Evolutionary conservation across 73 alveolate species (phyloP).

Genomic region (Tetrahymena malaccensis): DNA sequence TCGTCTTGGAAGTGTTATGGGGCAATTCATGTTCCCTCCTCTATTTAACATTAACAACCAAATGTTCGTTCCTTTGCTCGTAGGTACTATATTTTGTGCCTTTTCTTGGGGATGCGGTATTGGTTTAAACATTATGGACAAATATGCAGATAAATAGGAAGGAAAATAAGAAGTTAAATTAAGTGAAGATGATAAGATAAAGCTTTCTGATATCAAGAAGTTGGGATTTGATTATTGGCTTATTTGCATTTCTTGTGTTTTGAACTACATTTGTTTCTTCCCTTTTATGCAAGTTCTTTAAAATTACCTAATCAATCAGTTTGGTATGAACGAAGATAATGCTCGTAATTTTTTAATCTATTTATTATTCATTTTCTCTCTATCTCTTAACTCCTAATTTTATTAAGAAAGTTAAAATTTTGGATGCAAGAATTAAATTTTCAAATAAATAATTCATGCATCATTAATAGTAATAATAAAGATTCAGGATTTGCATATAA

Average conservation of each 20-base stretch:
- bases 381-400: conserved; percentile 11
- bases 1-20: conserved; percentile 68
- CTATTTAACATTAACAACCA: conserved; percentile 5
- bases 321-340: conserved; percentile 32
- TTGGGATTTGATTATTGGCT: conserved; percentile 64
- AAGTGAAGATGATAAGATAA: conserved; percentile 66
- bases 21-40: conserved; percentile 3
- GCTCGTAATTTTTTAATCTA: conserved; percentile 45
- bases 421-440: no score
- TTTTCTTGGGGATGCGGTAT: conserved; percentile 47
- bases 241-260: conserved; percentile 50
- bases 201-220: conserved; percentile 57
- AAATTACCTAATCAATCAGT: conserved; percentile 33
- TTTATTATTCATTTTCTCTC: conserved; percentile 6
- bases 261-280: conserved; percentile 59
- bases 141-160: conserved; percentile 28
- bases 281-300: conserved; percentile 57
- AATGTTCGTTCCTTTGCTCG: conserved; percentile 47
- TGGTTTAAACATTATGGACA: conserved; percentile 43
- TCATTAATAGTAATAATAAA: no score
- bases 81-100: conserved; percentile 49
- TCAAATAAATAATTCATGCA: no score
- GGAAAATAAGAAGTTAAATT: conserved; percentile 6
- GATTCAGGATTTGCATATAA: no score
- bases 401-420: not conserved